Percentiles rank a stretch among this genome's conserved stretches.
phyloP scores from a whole-genome alignment of 2,329 filamentous ascomycete species.

The Neofusicoccum parvum region DNA sequence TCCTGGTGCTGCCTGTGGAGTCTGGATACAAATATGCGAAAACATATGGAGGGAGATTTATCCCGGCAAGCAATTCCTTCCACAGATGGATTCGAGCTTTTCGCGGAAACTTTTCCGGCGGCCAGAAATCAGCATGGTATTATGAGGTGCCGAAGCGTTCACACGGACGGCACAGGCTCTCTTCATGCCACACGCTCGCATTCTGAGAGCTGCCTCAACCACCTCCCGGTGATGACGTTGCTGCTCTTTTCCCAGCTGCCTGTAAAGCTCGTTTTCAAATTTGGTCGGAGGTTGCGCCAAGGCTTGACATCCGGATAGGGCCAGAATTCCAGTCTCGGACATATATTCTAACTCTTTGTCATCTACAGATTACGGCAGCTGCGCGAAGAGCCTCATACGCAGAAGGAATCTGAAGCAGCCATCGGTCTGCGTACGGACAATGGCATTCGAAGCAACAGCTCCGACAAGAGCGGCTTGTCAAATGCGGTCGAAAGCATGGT shows the following conservation, averaged over 20 bases:
- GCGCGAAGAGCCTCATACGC: constrained; percentile 80
- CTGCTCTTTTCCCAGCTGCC: background rate
- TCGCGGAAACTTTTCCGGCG: no score
- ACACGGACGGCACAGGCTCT: no score
- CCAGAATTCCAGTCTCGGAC: background rate
- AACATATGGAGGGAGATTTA: background rate
- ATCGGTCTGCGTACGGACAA: constrained; percentile 73
- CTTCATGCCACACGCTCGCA: no score
- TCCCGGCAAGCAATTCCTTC: no score
- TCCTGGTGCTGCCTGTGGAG: background rate
- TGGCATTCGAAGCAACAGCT: constrained; percentile 45
- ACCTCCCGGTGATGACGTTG: no score
- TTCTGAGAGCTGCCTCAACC: no score
- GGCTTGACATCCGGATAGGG: no score
- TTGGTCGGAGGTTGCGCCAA: no score
- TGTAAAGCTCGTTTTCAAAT: background rate
- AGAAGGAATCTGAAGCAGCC: constrained; percentile 82
- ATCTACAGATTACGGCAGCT: constrained; percentile 73
- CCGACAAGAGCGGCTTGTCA: constrained; percentile 21
- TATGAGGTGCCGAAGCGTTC: no score
- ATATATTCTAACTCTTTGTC: background rate
- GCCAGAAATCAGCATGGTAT: no score
- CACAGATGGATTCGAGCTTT: no score
- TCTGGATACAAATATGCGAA: background rate
- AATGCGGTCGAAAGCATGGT: constrained; percentile 12